A percentile compares a stretch with the other conserved stretches of the same genome.
These are phyloP conservation scores for Hypoxylon fragiforme DNA, from an alignment of 495 filamentous ascomycete genomes.

Conservation along the genomic window DNA sequence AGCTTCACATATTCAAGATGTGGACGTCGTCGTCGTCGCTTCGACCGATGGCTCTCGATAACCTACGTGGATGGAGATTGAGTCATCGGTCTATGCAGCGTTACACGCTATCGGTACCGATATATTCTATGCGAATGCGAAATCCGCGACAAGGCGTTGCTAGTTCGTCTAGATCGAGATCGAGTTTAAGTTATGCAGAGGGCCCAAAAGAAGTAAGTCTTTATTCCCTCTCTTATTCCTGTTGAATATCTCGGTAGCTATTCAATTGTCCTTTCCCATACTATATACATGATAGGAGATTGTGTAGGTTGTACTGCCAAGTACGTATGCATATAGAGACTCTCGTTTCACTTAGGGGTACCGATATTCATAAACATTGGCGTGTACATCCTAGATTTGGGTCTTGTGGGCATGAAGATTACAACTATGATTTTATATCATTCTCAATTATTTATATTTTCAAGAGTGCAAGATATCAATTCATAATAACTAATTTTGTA, in stretches of 20 bases:
- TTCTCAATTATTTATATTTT: background rate
- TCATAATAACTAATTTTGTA: conserved; percentile 39
- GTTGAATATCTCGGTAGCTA: background rate
- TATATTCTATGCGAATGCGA: background rate
- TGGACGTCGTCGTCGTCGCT: no score
- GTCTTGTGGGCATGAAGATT: no score
- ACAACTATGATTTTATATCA: background rate
- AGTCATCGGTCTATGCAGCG: background rate
- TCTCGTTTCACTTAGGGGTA: background rate
- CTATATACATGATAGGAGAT: no score
- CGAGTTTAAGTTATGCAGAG: conserved; percentile 33
- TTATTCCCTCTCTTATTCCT: background rate
- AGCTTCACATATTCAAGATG: no score
- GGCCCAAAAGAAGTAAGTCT: conserved; percentile 38
- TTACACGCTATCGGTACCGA: background rate
- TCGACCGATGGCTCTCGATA: background rate
- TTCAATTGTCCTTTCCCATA: no score
- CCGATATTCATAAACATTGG: background rate
- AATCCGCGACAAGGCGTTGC: conserved; percentile 18
- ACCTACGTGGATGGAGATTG: background rate
- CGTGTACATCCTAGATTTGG: no score
- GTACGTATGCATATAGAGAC: no score
- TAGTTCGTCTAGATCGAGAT: conserved; percentile 29
- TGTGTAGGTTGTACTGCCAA: no score
- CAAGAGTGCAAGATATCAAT: no score